Percentiles rank a stretch among this genome's conserved stretches.
Conservation (phyloP, 129 eudicot genomes). For the Dittrichia graveolens region DNA sequence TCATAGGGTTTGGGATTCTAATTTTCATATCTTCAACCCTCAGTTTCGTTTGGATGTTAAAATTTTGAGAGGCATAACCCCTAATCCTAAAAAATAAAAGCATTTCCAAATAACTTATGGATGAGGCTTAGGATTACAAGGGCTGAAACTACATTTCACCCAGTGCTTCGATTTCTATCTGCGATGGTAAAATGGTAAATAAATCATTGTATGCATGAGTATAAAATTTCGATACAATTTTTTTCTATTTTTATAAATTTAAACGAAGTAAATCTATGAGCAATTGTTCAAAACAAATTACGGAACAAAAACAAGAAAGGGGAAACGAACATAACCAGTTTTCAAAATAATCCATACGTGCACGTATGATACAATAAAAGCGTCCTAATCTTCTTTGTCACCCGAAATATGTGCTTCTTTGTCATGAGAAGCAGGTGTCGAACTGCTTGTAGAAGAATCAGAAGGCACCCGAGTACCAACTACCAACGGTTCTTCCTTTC, state of each 20-base stretch:
- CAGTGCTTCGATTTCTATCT: background rate
- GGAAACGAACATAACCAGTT: constrained; percentile 4
- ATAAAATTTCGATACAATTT: background rate
- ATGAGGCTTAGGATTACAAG: too few species aligned
- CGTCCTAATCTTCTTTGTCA: constrained; percentile 51
- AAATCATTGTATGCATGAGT: too few species aligned
- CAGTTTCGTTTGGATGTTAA: too few species aligned
- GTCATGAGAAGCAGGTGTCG: constrained; percentile 37
- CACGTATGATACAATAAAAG: constrained; percentile 19
- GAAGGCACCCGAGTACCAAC: constrained; percentile 53
- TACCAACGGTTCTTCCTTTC: constrained; percentile 59
- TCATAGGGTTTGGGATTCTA: too few species aligned
- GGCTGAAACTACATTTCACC: background rate
- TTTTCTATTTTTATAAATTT: constrained; percentile 22
- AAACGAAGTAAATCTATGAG: constrained; percentile 15
- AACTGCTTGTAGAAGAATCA: constrained; percentile 29
- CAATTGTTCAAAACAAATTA: constrained; percentile 18
- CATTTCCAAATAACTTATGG: too few species aligned
- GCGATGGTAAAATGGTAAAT: too few species aligned
- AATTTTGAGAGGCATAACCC: too few species aligned
- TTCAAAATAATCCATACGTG: constrained; percentile 29
- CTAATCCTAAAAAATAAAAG: too few species aligned
- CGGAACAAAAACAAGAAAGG: constrained; percentile 10
- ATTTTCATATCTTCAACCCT: too few species aligned
- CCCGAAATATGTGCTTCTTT: constrained; percentile 32